Conservation (phyloP, 192 early-diverging fungal genomes). For the Mortierella hygrophila region DNA sequence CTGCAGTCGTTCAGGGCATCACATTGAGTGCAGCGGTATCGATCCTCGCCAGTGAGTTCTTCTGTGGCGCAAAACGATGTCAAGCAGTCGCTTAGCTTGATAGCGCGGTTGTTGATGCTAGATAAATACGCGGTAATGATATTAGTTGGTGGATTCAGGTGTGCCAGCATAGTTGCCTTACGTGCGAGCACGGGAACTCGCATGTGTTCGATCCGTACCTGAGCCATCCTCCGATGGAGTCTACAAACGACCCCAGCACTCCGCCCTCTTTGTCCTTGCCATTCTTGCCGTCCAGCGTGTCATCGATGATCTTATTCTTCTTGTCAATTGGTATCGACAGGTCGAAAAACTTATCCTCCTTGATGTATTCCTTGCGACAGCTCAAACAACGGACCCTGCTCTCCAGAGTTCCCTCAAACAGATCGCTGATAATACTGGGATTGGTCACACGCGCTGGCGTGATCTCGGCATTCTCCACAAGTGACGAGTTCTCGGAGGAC, state of each 20-base stretch:
- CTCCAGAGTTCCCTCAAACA: conserved; percentile 57
- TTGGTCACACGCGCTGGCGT: conserved; percentile 45
- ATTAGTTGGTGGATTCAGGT: no score
- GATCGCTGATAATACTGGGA: conserved; percentile 55
- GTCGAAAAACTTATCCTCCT: conserved; percentile 61
- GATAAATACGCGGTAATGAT: background rate
- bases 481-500: conserved; percentile 40
- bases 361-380: conserved; percentile 56
- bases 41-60: conserved; percentile 54
- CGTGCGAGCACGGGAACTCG: background rate
- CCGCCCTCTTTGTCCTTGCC: conserved; percentile 41
- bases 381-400: conserved; percentile 52
- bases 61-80: conserved; percentile 59
- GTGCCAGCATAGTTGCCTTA: no score
- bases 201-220: conserved; percentile 23
- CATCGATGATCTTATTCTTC: conserved; percentile 54
- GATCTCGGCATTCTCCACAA: conserved; percentile 48
- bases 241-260: conserved; percentile 39
- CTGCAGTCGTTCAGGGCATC: conserved; percentile 51
- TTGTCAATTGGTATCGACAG: conserved; percentile 59
- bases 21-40: conserved; percentile 55
- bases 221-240: conserved; percentile 42
- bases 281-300: conserved; percentile 14
- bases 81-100: conserved; percentile 58
- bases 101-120: conserved; percentile 35